Evolutionary conservation across 768 basidiomycete species (phyloP).

Genomic region (Tephrocybe sp.): DNA sequence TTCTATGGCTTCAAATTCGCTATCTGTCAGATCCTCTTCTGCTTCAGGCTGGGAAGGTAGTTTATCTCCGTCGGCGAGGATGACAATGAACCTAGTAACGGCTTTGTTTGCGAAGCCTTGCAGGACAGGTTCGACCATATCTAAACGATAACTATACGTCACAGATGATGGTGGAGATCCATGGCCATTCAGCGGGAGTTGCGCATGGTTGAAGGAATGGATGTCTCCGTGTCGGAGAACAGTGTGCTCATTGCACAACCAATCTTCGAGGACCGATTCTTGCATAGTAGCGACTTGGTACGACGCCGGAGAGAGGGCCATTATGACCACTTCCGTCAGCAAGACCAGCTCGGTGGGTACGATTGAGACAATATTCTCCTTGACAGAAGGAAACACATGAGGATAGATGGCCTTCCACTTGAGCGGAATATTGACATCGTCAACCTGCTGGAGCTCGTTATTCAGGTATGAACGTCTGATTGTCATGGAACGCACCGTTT

Average conservation of each 20-base stretch:
- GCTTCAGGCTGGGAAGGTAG: slow-evolving; percentile 16
- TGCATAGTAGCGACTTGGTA: slow-evolving; percentile 41
- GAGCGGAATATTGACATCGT: slow-evolving; percentile 39
- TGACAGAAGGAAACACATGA: slow-evolving; percentile 29
- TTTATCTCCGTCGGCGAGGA: slow-evolving; percentile 26
- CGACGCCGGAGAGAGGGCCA: slow-evolving; percentile 49
- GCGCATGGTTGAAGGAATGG: slow-evolving; percentile 26
- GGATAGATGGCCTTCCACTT: slow-evolving; percentile 37
- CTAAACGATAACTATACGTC: slow-evolving; percentile 44
- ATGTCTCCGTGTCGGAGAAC: slow-evolving; percentile 55
- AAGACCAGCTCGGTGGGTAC: slow-evolving; percentile 28
- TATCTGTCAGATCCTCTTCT: slow-evolving; percentile 14
- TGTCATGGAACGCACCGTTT: slow-evolving; percentile 31
- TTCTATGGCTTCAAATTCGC: slow-evolving; percentile 50
- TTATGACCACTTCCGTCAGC: slow-evolving; percentile 52
- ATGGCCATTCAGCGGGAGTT: slow-evolving; percentile 20
- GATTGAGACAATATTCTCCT: slow-evolving; percentile 18
- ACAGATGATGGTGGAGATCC: slow-evolving; percentile 13
- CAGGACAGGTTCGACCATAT: slow-evolving; percentile 67
- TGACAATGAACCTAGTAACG: slow-evolving; percentile 54
- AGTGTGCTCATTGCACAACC: slow-evolving; percentile 38
- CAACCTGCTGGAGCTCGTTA: slow-evolving; percentile 22
- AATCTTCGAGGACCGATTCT: slow-evolving; percentile 37
- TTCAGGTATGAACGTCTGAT: neutral
- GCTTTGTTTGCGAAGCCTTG: slow-evolving; percentile 61